phyloP scores from a whole-genome alignment of 2,329 filamentous ascomycete genomes.

The Phialophora chinensis region DNA sequence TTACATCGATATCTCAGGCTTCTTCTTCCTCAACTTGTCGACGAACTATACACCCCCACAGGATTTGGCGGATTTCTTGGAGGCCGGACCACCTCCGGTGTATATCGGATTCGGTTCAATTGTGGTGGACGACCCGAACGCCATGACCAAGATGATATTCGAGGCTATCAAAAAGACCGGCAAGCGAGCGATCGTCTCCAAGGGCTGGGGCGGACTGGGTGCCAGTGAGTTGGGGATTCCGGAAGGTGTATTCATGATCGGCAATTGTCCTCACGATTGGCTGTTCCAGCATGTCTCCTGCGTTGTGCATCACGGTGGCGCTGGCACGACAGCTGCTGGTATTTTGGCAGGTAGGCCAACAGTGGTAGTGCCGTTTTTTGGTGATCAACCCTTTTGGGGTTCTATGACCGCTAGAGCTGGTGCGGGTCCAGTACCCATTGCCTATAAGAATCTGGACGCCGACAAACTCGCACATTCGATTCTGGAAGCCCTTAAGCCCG shows the following conservation, averaged over 20 bases:
- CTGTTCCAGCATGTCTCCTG: constrained; percentile 79
- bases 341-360: constrained; percentile 81
- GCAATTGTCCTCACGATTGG: constrained; percentile 88
- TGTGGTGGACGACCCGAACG: constrained; percentile 76
- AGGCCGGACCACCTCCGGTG: constrained; percentile 71
- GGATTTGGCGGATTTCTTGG: constrained; percentile 70
- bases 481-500: constrained; percentile 62
- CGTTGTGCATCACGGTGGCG: constrained; percentile 87
- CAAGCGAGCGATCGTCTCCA: constrained; percentile 79
- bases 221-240: constrained; percentile 73
- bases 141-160: constrained; percentile 73
- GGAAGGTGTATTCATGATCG: constrained; percentile 79
- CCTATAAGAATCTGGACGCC: constrained; percentile 69
- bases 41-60: constrained; percentile 69
- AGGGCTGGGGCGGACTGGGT: constrained; percentile 86
- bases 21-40: constrained; percentile 74
- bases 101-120: constrained; percentile 87
- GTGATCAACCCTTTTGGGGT: constrained; percentile 84
- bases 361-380: constrained; percentile 84
- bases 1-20: constrained; percentile 75
- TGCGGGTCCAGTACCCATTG: constrained; percentile 73
- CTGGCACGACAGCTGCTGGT: constrained; percentile 86
- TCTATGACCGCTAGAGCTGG: constrained; percentile 74
- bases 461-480: constrained; percentile 72
- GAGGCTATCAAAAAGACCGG: constrained; percentile 70